These are phyloP conservation scores for Torulaspora maleeae DNA, from an alignment of 805 yeast genomes.

Conservation along the genomic window DNA sequence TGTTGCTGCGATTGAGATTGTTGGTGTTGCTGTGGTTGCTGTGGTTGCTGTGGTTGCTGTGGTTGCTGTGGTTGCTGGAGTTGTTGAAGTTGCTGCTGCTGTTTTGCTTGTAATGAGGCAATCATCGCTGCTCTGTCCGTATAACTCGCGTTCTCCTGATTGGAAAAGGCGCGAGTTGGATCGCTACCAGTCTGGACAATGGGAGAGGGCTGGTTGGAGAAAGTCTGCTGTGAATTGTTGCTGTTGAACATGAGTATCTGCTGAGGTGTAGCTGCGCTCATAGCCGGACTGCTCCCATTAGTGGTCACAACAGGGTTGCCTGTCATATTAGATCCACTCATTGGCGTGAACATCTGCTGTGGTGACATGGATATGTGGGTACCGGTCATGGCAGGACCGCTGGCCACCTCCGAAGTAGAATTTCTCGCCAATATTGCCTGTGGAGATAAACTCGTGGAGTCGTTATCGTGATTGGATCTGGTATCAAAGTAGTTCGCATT, in stretches of 20 bases:
- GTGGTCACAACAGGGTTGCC: constrained; percentile 3
- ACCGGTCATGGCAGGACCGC: constrained; percentile 13
- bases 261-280: constrained; percentile 25
- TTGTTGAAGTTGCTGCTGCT: constrained; percentile 35
- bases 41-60: constrained; percentile 26
- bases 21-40: constrained; percentile 33
- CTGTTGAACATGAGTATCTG: constrained; percentile 21
- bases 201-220: constrained; percentile 18
- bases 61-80: constrained; percentile 21
- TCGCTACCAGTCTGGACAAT: constrained; percentile 8
- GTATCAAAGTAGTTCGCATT: constrained; percentile 45
- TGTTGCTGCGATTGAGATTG: constrained; percentile 26
- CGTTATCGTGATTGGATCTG: constrained; percentile 34
- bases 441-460: constrained; percentile 27
- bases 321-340: constrained; percentile 3
- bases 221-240: constrained; percentile 24
- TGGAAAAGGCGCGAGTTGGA: constrained; percentile 8
- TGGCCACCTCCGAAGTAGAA: constrained; percentile 13
- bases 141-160: constrained; percentile 15
- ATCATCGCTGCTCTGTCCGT: constrained; percentile 41
- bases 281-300: constrained; percentile 15
- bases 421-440: constrained; percentile 34
- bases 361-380: constrained; percentile 23
- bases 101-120: constrained; percentile 38
- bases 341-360: constrained; percentile 26